Evolutionary conservation across 192 early-diverging fungal genomes (phyloP), one percentile per base, ranked within the genome.

Genomic region (Coemansia sp.): DNA sequence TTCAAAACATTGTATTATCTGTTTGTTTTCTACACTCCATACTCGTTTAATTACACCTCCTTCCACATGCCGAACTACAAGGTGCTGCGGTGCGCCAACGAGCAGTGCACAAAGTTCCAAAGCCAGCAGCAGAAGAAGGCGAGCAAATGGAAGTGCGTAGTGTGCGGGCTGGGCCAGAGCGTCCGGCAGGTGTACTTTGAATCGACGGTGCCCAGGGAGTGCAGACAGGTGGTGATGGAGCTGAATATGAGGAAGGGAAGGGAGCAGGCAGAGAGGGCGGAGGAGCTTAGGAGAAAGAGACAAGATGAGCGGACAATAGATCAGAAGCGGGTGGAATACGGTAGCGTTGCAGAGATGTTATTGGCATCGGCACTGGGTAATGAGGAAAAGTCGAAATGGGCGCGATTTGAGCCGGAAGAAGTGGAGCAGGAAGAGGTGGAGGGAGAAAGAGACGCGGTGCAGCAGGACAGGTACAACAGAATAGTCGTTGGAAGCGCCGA

Each of bases 121-220:
- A 76, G 61, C 32, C 84, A 85, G 50, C 84, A 85, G 40, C 72
- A 78, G n/a, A 85, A 85, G 58, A 85, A 81, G 23, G 23, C 70
- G 2, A 39, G 23, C 32, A 85, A 82, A 13, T 85, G 84, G 84
- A 47, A 61, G 43, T 85, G 84, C 39, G 81, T 82, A 1, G 84
- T 82, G 9, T 85, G 84, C 13, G 73, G 79, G 2, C 69, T 81
- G 5, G 77, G 78, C 64, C 84, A 85, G 52, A 78, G 76, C 38
- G 41, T 81, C 18, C 64, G 60, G 56, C 70, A 71, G 40, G 84
- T 82, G 11, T 76, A 79, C 45, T 76, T 77, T 38, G 60, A 78
- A 49, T 84, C 81, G 4, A 64, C 64, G 6, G 59, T 19, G 9
- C 68, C 81, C 63, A 84, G 73, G 53, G 76, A 84, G 26, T 84